A percentile compares a stretch with the other conserved stretches of the same genome.
phyloP scores from a whole-genome alignment of 2,329 filamentous ascomycete genomes.

The Hypoxylon rubiginosum region DNA sequence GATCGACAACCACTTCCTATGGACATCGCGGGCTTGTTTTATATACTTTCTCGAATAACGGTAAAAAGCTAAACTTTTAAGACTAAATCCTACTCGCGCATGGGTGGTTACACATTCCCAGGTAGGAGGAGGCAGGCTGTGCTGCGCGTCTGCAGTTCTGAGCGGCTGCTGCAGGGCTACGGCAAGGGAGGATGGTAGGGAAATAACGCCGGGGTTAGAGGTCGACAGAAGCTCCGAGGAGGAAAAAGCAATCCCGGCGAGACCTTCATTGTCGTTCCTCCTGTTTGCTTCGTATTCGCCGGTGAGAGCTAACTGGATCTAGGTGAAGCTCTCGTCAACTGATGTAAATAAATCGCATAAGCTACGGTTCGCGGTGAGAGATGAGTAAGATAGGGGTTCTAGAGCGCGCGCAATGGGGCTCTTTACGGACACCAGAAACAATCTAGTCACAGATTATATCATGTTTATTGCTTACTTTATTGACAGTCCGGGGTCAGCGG shows the following conservation, averaged over 20 bases:
- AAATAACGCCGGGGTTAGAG: conserved; percentile 16
- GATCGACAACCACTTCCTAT: conserved; percentile 11
- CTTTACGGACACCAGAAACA: conserved; percentile 7
- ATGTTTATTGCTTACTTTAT: conserved; percentile 29
- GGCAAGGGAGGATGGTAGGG: conserved; percentile 1
- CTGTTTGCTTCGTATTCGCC: conserved; percentile 5
- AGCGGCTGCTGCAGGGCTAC: conserved; percentile 18
- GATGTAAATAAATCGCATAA: conserved; percentile 6
- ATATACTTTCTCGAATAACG: conserved; percentile 7
- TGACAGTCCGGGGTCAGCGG: neutral
- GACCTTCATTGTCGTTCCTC: conserved; percentile 7
- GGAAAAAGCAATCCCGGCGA: conserved; percentile 10
- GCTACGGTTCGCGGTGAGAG: conserved; percentile 1
- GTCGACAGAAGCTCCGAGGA: neutral
- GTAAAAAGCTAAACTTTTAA: conserved; percentile 24
- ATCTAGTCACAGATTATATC: conserved; percentile 14
- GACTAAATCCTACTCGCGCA: conserved; percentile 29
- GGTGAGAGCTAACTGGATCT: neutral
- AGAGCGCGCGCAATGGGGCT: conserved; percentile 14
- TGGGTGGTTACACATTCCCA: conserved; percentile 24
- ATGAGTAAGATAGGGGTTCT: conserved; percentile 26
- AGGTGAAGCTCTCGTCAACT: conserved; percentile 5
- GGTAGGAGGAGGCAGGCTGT: conserved; percentile 11
- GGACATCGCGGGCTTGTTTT: conserved; percentile 2
- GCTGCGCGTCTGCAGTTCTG: conserved; percentile 1